Conservation (phyloP, 805 yeast species). For the Wickerhamiella kazuoi region DNA sequence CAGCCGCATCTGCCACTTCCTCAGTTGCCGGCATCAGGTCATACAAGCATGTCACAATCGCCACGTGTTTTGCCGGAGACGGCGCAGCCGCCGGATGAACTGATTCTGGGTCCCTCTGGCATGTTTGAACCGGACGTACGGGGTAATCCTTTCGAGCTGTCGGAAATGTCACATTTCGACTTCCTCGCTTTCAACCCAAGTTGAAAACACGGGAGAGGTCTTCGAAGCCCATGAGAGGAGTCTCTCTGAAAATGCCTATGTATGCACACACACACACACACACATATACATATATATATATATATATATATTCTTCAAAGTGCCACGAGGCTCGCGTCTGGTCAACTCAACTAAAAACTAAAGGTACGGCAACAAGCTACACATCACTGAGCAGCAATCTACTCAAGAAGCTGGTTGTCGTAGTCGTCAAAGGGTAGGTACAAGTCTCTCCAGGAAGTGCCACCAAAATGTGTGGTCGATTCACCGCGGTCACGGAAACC, state of each 20-base stretch:
- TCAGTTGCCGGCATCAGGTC: neutral
- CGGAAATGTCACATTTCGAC: slow-evolving; percentile 5
- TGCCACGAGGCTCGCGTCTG: too few species aligned
- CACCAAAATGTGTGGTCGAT: slow-evolving; percentile 42
- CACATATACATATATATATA: neutral
- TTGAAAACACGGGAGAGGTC: too few species aligned
- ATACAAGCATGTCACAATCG: neutral
- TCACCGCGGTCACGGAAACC: slow-evolving; percentile 62
- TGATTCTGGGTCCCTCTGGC: slow-evolving; percentile 5
- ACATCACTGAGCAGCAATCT: too few species aligned
- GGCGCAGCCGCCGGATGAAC: slow-evolving; percentile 9
- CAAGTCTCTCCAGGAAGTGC: slow-evolving; percentile 33
- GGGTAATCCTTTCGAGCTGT: slow-evolving; percentile 1
- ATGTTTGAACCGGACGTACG: slow-evolving; percentile 9
- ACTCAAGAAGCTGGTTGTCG: slow-evolving; percentile 7
- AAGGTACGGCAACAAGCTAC: too few species aligned
- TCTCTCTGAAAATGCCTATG: too few species aligned
- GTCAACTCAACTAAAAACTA: too few species aligned
- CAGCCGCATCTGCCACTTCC: neutral
- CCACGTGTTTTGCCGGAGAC: neutral
- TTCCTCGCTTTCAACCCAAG: slow-evolving; percentile 15
- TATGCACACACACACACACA: neutral
- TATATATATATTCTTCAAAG: neutral
- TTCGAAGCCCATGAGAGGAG: too few species aligned
- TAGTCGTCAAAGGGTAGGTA: slow-evolving; percentile 13